These are phyloP conservation scores for Oryza coarctata DNA, from an alignment of 176 grass and related monocot species.

Conservation along the genomic window DNA sequence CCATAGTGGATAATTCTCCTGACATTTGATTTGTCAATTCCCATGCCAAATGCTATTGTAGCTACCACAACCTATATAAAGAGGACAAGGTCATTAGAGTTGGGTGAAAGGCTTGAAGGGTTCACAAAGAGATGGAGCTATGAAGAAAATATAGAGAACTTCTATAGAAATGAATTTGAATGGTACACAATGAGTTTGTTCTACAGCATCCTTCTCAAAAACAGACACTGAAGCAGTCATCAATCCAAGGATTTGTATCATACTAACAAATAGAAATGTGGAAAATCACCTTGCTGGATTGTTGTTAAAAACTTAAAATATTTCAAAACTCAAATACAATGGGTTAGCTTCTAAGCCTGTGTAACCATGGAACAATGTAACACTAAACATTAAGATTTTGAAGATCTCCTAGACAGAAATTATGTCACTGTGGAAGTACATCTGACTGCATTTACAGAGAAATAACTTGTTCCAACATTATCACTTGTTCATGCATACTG, in stretches of 20 bases:
- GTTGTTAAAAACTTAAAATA: not conserved
- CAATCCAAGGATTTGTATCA: not conserved
- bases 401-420: not conserved
- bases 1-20: constrained; percentile 96
- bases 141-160: not conserved
- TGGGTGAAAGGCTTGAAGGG: not conserved
- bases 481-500: not conserved
- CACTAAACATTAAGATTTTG: constrained; percentile 8
- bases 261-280: not conserved
- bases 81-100: constrained; percentile 17
- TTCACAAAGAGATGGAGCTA: constrained; percentile 15
- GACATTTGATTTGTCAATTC: constrained; percentile 95
- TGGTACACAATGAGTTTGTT: not conserved
- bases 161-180: not conserved
- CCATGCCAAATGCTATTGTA: constrained; percentile 99
- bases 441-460: not conserved
- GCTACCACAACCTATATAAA: constrained; percentile 86
- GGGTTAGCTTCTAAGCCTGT: not conserved
- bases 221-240: not conserved
- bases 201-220: not conserved
- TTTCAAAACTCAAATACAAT: not conserved
- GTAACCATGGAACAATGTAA: not conserved
- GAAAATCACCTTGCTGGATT: constrained; percentile 5
- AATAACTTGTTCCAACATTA: not conserved
- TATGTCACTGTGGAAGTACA: constrained; percentile 4